phyloP scores from a whole-genome alignment of 306 rosid species.

The Casuarina equisetifolia region DNA sequence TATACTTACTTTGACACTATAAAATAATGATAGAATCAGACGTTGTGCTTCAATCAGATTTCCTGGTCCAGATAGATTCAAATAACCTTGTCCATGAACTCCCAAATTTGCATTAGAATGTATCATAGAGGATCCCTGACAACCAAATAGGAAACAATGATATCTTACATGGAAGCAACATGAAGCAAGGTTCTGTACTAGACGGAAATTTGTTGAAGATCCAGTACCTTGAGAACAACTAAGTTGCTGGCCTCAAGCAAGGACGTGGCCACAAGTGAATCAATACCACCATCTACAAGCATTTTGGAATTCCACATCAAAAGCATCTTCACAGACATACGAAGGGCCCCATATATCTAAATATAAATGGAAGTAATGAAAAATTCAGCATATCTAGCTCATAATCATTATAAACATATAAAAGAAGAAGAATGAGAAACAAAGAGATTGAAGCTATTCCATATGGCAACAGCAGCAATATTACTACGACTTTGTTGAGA shows the following conservation, averaged over 20 bases:
- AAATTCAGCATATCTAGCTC: not conserved
- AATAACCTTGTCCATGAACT: conserved; percentile 91
- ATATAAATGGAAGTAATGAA: conserved; percentile 6
- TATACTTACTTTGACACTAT: conserved; percentile 63
- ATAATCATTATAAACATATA: conserved; percentile 7
- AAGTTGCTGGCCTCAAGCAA: conserved; percentile 92
- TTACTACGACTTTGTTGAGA: not conserved
- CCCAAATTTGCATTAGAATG: conserved; percentile 95
- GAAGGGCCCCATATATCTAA: conserved; percentile 95
- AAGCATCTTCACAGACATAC: conserved; percentile 93
- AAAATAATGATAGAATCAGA: conserved; percentile 78
- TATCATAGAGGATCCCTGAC: conserved; percentile 83
- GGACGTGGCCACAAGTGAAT: conserved; percentile 77
- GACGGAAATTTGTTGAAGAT: conserved; percentile 26
- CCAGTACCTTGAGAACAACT: conserved; percentile 85
- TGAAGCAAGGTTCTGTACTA: conserved; percentile 20
- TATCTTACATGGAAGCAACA: conserved; percentile 27
- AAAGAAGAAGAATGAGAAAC: not conserved
- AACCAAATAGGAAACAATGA: conserved; percentile 28
- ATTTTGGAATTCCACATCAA: conserved; percentile 90
- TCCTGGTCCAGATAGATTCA: conserved; percentile 95
- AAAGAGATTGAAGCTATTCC: not conserved
- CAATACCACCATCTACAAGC: conserved; percentile 72
- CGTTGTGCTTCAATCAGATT: conserved; percentile 91
- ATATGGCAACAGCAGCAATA: not conserved